Evolutionary conservation across 176 grass and related monocot species (phyloP).

Genomic region (Phyllostachys edulis): DNA sequence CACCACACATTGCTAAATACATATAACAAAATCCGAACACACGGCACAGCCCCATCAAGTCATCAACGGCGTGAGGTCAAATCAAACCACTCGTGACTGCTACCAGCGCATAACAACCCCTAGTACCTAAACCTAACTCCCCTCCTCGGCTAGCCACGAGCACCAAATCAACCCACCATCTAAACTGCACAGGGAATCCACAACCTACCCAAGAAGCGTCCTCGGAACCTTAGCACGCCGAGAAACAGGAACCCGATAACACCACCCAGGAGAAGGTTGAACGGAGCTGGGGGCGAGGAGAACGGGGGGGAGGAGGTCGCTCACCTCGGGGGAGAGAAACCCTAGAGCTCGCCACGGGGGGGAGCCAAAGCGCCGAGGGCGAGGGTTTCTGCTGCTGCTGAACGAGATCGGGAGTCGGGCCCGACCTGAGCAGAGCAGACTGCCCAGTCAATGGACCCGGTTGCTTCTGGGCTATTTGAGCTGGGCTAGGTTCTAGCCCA

Average conservation of each 20-base stretch:
- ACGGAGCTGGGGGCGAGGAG: not conserved
- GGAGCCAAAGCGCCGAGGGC: not conserved
- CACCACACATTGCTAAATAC: not conserved
- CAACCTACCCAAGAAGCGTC: not conserved
- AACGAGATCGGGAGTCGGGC: not conserved
- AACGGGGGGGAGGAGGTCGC: not conserved
- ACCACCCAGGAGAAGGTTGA: not conserved
- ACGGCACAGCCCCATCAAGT: not conserved
- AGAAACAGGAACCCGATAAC: not conserved
- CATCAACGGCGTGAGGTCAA: not conserved
- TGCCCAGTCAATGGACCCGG: no score
- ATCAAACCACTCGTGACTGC: not conserved
- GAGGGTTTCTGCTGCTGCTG: not conserved
- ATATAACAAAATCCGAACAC: not conserved
- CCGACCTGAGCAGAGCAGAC: not conserved
- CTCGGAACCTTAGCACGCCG: not conserved
- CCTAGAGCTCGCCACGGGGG: not conserved
- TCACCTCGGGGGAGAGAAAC: not conserved
- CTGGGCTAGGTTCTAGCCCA: no score
- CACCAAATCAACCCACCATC: not conserved
- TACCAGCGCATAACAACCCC: not conserved
- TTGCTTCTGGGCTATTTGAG: no score
- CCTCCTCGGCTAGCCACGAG: not conserved
- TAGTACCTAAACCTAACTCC: not conserved
- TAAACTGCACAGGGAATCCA: not conserved